Base-by-base conservation (phyloP, 2,329 filamentous ascomycete species). In the Fusarium denticulatum region DNA sequence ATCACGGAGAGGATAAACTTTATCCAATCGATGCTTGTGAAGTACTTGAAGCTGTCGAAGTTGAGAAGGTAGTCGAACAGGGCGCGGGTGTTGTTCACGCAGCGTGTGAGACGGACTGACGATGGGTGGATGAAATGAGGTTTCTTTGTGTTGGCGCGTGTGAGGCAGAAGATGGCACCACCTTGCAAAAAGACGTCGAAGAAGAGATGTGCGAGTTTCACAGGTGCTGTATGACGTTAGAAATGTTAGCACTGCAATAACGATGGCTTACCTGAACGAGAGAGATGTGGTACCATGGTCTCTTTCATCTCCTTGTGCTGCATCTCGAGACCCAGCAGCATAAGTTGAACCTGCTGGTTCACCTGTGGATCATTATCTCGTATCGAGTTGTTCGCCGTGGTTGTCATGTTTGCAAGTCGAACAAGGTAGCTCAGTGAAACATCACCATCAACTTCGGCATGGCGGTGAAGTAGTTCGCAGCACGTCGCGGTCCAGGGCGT, bases 291-390 rank as follows among this genome's bases (percentile, higher is more conserved):
- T 0, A 83, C 76, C 58, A 88, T 84, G 6, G 65, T 68, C 11
- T 75, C 69, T 45, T 83, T 81, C 72, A 77, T 83, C 43, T 87
- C 84, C n/a, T 75, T 72, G 14, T 86, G 77, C 70, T 88, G 86
- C 7, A 83, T 77, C 64, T 87, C 85, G 34, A 88, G 81, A 0
- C 87, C 87, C 5, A 83, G 79, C n/a, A 86, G 75, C 67, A 88
- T 80, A 24, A 88, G 80, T 6, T 80, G 78, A 26, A 79, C 81
- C 49, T 88, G 85, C 64, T 86, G 82, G 42, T 83, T 79, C 11
- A 74, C 76, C 47, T 79, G 79, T 40, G 76, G 64, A 45, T 78
- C 72, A 14, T 67, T 66, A n/a, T 78, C 72, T 34, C 79, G 73
- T 10, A 80, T 75, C 7, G 83, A 76, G 10, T 79, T 76, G 40